A percentile compares a stretch with the other conserved stretches of the same genome.
These are phyloP conservation scores for Penicillium ochrochloron DNA, from an alignment of 495 filamentous ascomycete genomes.

Conservation along the genomic window DNA sequence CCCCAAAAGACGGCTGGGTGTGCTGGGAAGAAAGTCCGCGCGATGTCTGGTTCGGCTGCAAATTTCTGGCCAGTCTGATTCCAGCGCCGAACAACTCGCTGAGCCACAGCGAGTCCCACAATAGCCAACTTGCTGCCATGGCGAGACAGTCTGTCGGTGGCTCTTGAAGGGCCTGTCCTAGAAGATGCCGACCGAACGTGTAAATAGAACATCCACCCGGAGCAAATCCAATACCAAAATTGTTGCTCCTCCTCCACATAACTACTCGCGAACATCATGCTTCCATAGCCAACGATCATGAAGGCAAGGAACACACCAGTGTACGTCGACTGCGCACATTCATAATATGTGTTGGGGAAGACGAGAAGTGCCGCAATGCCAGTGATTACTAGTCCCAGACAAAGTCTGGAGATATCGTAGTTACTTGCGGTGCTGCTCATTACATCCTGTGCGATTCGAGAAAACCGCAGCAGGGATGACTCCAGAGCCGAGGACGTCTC, in stretches of 20 bases:
- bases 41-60: conserved; percentile 84
- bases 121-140: conserved; percentile 22
- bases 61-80: conserved; percentile 98
- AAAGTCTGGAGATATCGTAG: conserved; percentile 72
- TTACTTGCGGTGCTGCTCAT: conserved; percentile 91
- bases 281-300: conserved; percentile 63
- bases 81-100: conserved; percentile 77
- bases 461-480: conserved; percentile 56
- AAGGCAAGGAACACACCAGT: conserved; percentile 39
- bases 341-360: conserved; percentile 28
- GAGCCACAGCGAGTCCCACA: conserved; percentile 39
- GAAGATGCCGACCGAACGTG: conserved; percentile 52
- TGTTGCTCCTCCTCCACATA: conserved; percentile 98
- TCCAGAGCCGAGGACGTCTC: conserved; percentile 23
- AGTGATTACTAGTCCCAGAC: conserved; percentile 56
- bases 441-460: conserved; percentile 67
- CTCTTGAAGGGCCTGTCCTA: conserved; percentile 3
- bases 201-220: conserved; percentile 74
- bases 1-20: conserved; percentile 72
- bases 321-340: conserved; percentile 27
- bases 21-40: conserved; percentile 64
- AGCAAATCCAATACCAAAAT: conserved; percentile 93
- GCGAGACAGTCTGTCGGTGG: not conserved
- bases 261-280: conserved; percentile 97
- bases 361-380: conserved; percentile 46